Percentiles rank a stretch among this genome's conserved stretches.
Conservation (phyloP, 306 rosid species). For the Begonia masoniana region DNA sequence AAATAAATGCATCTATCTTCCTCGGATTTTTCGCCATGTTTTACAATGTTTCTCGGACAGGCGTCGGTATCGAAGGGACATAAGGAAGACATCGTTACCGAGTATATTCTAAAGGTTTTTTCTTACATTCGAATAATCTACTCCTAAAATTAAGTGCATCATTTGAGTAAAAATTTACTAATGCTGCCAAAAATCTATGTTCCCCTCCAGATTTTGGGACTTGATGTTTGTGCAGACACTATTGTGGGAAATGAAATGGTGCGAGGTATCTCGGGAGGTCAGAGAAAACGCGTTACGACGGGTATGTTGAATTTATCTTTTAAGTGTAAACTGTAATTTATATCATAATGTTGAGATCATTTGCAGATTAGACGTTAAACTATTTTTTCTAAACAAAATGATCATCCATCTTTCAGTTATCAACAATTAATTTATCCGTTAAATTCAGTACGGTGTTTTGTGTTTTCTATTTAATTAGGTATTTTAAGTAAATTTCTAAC, state of each 20-base stretch:
- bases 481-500: too few species aligned
- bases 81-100: constrained; percentile 56
- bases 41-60: constrained; percentile 18
- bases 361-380: too few species aligned
- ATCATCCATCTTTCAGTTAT: too few species aligned
- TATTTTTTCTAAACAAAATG: too few species aligned
- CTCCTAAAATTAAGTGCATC: neutral
- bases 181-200: neutral
- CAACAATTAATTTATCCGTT: too few species aligned
- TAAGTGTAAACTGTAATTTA: too few species aligned
- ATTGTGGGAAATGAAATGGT: constrained; percentile 38
- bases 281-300: constrained; percentile 41
- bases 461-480: too few species aligned
- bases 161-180: too few species aligned
- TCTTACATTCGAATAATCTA: constrained; percentile 2
- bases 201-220: constrained; percentile 23
- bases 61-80: constrained; percentile 66
- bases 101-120: constrained; percentile 58
- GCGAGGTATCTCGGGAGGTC: constrained; percentile 45
- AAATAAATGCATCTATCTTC: neutral
- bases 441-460: too few species aligned
- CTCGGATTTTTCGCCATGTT: neutral
- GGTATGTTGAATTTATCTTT: constrained; percentile 8
- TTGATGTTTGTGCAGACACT: constrained; percentile 41
- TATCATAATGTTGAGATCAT: too few species aligned